Evolutionary conservation across 805 yeast species (phyloP), one percentile per base, ranked within the genome.

Genomic region (Saturnispora mendoncae): DNA sequence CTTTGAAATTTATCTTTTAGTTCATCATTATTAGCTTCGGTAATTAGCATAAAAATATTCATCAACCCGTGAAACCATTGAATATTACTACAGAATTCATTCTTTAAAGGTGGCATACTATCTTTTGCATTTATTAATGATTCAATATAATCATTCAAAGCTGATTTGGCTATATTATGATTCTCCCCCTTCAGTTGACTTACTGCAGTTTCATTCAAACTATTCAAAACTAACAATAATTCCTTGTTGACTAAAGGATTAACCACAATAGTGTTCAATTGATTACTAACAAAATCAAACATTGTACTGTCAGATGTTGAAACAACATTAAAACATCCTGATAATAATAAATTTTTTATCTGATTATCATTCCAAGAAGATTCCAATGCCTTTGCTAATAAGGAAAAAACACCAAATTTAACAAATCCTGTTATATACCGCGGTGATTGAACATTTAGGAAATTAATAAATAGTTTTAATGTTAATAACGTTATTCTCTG

Each of bases 381-480:
- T 47, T 68, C 57, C 38, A 80, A 46, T 36, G 64, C 58, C 42
- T 65, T 67, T 3, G 71, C 66, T 40, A 74, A 55, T 8, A 72
- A 69, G 39, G 64, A 68, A 21, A 73, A 56, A 0, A 86, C 85
- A 39, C 67, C 67, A 41, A 68, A 71, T 7, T 66, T 68, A 25
- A 69, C 63, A 46, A 82, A 81, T 19, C 68, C 58, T 21, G 61
- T 66, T 40, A 71, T 71, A 3, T 68, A 66, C 25, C 66, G 65
- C 2, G 67, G 54, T 1, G 79, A 79, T 6, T 70, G 56, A 6
- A 68, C 55, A 13, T 64, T 55, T 14, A 83, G 58, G 4, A 78
- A 55, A 42, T 68, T 68, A 5, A 78, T 61, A 15, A 84, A 54
- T 12, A 84, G 56, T 19, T 51, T 41, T 23, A 74, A 47, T 0